Base-by-base conservation (phyloP, 2,329 filamentous ascomycete species). In the Diplodia scrobiculata region DNA sequence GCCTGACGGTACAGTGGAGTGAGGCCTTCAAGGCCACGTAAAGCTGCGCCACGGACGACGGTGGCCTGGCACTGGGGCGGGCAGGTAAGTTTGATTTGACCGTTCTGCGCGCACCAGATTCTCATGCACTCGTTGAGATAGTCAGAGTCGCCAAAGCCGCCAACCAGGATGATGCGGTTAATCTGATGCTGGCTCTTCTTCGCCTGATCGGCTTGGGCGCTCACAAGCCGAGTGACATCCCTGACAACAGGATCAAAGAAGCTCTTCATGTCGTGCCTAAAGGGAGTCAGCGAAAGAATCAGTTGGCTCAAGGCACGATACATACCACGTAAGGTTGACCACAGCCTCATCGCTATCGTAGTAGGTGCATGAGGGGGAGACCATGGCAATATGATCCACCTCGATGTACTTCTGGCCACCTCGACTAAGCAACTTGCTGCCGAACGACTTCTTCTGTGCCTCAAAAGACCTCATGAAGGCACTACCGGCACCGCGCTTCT, bases 381-480 rank as follows among this genome's bases (percentile, higher is more conserved):
- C 17, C 29, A 65, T 65, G 29, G 21, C 25, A 5, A 54, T 6
- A n/a, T 65, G 50, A 5, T 66, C 66, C 2, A 69, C 29, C 1
- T 65, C 48, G n/a, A 68, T 50, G 10, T 48, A 13, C 27, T 63
- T 51, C 3, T 36, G 34, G 11, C 67, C 45, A 1, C 29, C 32
- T 14, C 41, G 27, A 1, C 34, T 19, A 2, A 21, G 29, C 1
- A n/a, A 5, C 14, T 45, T 32, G 13, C 64, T 60, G 17, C 65
- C 71, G 65, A 78, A 79, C 34, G 72, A 68, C 10, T 68, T 66
- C 53, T 79, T 79, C 48, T 70, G 25, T 0, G 66, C 51, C 53
- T 79, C 76, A 47, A 78, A 79, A 2, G 69, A 67, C 19, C 71
- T 71, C 76, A 78, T 79, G 50, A 78, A 75, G 6, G 66, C 32